Evolutionary conservation across 352 stramenopile species (phyloP).

Genomic region (Bremia lactucae): DNA sequence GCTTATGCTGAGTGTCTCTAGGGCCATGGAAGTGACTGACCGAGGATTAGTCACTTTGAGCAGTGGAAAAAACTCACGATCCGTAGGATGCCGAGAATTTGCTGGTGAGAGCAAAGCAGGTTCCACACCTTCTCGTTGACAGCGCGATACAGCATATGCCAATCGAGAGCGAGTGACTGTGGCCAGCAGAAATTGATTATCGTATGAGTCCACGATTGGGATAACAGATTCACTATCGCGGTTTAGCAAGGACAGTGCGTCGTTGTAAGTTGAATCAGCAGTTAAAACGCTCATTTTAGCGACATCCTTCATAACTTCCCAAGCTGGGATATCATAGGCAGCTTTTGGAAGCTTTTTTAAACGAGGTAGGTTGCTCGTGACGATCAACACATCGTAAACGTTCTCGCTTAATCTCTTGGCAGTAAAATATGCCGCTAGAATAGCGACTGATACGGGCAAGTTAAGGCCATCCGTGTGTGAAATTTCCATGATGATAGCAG

Average conservation of each 20-base stretch:
- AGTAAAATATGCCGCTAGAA: conserved; percentile 86
- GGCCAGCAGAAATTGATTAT: conserved; percentile 50
- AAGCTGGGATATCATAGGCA: conserved; percentile 72
- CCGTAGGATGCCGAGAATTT: conserved; percentile 4
- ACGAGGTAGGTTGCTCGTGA: conserved; percentile 61
- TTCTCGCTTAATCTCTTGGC: conserved; percentile 86
- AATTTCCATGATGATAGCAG: conserved; percentile 92
- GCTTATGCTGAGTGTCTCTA: conserved; percentile 6
- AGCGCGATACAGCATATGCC: conserved; percentile 44
- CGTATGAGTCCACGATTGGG: conserved; percentile 56
- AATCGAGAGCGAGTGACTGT: conserved; percentile 56
- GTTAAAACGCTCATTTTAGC: conserved; percentile 50
- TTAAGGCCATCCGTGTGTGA: conserved; percentile 79
- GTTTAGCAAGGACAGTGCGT: conserved; percentile 39
- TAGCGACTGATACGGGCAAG: conserved; percentile 80
- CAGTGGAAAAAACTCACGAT: conserved; percentile 3
- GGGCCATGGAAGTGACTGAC: conserved; percentile 10
- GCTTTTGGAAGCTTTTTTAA: conserved; percentile 77
- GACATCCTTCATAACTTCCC: conserved; percentile 79
- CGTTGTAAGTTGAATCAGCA: conserved; percentile 59
- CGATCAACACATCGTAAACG: conserved; percentile 86
- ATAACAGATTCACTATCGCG: conserved; percentile 54
- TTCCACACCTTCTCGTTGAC: conserved; percentile 19
- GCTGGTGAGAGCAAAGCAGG: conserved; percentile 10
- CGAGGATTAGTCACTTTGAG: conserved; percentile 15